Conservation (phyloP, 495 filamentous ascomycete species). For the Neurospora sp. region DNA sequence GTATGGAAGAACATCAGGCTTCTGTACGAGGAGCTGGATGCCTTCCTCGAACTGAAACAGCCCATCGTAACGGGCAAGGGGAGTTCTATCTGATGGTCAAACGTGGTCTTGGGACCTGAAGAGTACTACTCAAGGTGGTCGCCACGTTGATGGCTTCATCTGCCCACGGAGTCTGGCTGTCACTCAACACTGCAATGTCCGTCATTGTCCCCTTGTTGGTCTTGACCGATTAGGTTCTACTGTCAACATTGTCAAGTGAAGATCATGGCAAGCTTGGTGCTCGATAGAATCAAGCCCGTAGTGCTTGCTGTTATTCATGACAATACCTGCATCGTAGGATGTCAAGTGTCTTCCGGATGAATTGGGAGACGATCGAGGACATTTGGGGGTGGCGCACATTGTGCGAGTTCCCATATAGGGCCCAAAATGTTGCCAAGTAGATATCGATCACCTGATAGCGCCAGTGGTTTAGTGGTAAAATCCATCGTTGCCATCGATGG, state of each 20-base stretch:
- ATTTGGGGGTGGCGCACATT: background rate
- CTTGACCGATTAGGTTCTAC: background rate
- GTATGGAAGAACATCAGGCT: background rate
- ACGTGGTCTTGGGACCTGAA: background rate
- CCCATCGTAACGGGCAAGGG: background rate
- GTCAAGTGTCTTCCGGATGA: background rate
- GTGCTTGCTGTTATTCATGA: background rate
- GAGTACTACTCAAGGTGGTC: background rate
- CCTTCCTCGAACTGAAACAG: background rate
- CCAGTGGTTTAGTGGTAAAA: background rate
- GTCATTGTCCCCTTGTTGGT: background rate
- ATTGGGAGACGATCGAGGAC: background rate
- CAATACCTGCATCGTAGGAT: background rate
- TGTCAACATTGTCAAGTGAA: background rate
- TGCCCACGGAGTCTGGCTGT: background rate
- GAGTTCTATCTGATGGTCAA: background rate
- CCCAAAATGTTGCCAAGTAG: fast-evolving
- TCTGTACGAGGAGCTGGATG: background rate
- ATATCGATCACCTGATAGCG: background rate
- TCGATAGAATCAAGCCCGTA: background rate
- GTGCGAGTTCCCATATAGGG: background rate
- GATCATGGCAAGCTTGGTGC: background rate
- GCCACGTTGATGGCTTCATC: background rate
- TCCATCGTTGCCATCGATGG: background rate
- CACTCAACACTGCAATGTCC: background rate